Evolutionary conservation across 371 early-diverging fungal species (phyloP).

Genomic region (Mortierella sp.): DNA sequence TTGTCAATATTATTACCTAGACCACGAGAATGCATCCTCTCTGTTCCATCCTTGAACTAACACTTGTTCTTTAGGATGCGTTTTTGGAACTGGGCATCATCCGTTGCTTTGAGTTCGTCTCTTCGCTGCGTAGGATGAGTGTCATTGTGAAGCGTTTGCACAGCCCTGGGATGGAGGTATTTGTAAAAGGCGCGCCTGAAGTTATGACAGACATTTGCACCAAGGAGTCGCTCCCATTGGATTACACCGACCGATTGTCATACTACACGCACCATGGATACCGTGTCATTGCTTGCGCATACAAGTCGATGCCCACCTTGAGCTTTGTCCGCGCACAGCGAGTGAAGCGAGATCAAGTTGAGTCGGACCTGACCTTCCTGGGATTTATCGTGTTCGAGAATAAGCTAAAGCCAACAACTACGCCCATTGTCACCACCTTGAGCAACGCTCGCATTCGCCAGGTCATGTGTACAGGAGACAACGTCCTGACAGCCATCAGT

Average conservation of each 20-base stretch:
- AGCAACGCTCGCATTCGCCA: constrained; percentile 88
- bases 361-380: constrained; percentile 86
- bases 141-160: constrained; percentile 86
- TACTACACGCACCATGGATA: constrained; percentile 94
- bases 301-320: constrained; percentile 73
- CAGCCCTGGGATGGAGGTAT: constrained; percentile 80
- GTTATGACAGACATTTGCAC: constrained; percentile 87
- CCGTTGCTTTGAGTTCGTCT: constrained; percentile 95
- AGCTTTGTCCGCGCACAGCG: constrained; percentile 83
- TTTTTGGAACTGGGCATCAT: constrained; percentile 90
- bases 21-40: not conserved
- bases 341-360: constrained; percentile 86
- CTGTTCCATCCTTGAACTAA: too few relatives aligned
- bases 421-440: constrained; percentile 83
- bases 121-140: constrained; percentile 92
- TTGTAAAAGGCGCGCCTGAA: constrained; percentile 98
- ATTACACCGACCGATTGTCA: constrained; percentile 83
- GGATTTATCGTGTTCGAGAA: constrained; percentile 99
- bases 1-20: not conserved
- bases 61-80: too few relatives aligned
- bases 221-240: constrained; percentile 79
- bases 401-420: constrained; percentile 92
- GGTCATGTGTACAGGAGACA: constrained; percentile 99
- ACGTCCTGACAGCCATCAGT: constrained; percentile 96
- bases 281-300: constrained; percentile 95